Base-by-base conservation (phyloP, 192 early-diverging fungal species). In the Martensiomyces pterosporus region DNA sequence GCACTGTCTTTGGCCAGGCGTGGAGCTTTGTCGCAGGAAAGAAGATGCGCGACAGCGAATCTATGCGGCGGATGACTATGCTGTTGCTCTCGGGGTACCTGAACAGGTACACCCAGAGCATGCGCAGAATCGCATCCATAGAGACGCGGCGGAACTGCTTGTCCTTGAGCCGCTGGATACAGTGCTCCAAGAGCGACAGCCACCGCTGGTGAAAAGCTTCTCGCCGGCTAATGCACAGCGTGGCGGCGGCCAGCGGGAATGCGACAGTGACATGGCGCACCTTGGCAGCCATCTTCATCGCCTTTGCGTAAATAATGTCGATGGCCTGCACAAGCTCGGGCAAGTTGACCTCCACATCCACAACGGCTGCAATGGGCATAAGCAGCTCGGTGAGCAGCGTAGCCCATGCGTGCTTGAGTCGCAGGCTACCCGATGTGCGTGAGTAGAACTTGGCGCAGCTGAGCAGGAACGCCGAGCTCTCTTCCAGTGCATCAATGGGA, bases 31-130 rank as follows among this genome's bases (percentile, higher is more conserved):
- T 75, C 2, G 74, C 74, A 0, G 74, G 74, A 21, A 76, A 76
- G 43, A 76, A 70, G 12, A 70, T 76, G 16, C 74, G 62, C 48
- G 62, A 66, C 17, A 76, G 50, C 15, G 62, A 63, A 42, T 76
- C 74, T 12, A 76, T 70, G n/a, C 67, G 49, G 6, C 74, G 67
- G 15, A 70, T 35, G 4, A 67, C 67, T 9, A 76, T 59, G 1
- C 43, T 38, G 48, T 53, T 78, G 21, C 82, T 66, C 50, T 94
- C 94, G 2, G 78, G 80, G 52, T 87, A 93, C 38, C 94, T 86
- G 60, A 92, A 97, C 16, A 98, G 60, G 56, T 92, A 95, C 12
- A 91, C 88, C 97, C 97, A 99, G 16, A 93, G 57, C 35, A 98
- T 70, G 4, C 92, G 85, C 24, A 81, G 67, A 2, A 94, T 67